These are phyloP conservation scores for Lineolata rhizophorae DNA, from an alignment of 495 filamentous ascomycete genomes.

Conservation along the genomic window DNA sequence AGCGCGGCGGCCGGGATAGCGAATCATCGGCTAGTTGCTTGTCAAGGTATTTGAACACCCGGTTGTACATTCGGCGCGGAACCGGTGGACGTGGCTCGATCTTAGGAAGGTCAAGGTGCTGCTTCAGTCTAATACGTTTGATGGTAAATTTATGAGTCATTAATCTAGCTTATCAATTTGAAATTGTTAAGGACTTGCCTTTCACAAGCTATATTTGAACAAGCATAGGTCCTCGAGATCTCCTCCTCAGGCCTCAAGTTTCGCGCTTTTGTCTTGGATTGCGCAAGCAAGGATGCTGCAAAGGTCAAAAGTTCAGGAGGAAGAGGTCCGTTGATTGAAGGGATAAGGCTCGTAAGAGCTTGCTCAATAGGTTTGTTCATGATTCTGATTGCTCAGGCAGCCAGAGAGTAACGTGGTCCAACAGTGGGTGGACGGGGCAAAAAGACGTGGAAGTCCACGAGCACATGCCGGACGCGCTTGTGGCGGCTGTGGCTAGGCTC, in stretches of 20 bases:
- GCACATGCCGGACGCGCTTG: no score
- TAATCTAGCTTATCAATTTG: not conserved
- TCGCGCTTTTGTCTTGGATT: constrained; percentile 60
- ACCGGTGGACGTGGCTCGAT: constrained; percentile 66
- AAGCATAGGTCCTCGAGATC: constrained; percentile 65
- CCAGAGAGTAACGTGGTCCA: no score
- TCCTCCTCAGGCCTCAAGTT: constrained; percentile 76
- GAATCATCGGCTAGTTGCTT: constrained; percentile 25
- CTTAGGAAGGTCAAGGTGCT: constrained; percentile 60
- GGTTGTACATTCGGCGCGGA: constrained; percentile 62
- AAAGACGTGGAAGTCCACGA: no score
- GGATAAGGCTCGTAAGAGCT: constrained; percentile 52
- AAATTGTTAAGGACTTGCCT: constrained; percentile 32
- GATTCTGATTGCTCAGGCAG: no score
- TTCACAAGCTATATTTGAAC: constrained; percentile 81
- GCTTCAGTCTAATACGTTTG: constrained; percentile 39
- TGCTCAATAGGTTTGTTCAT: constrained; percentile 65
- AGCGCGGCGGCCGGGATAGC: constrained; percentile 1
- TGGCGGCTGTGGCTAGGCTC: no score
- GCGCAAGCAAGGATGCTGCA: constrained; percentile 60
- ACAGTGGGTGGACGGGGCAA: no score
- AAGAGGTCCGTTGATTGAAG: constrained; percentile 47
- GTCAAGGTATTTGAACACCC: constrained; percentile 62
- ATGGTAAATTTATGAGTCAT: constrained; percentile 1
- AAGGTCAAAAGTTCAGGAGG: constrained; percentile 57